Evolutionary conservation across 768 basidiomycete genomes (phyloP), one percentile per base, ranked within the genome.

Genomic region (Phylloporus scabripes): DNA sequence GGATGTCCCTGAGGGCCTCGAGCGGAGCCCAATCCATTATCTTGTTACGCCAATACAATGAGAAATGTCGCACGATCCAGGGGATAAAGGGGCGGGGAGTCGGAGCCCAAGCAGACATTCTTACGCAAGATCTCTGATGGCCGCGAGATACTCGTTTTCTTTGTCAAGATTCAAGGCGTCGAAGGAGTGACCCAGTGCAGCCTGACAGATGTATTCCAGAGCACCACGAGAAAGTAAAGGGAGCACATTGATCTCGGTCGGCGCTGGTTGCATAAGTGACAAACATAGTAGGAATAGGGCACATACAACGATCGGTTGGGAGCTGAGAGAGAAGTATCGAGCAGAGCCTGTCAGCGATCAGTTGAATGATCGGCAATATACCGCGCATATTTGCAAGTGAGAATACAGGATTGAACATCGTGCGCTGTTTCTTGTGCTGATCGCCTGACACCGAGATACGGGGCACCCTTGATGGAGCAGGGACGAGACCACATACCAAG

Each of bases 151-250:
- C 7, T 57, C 56, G 37, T 60, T 64, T 32, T 58, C 54, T 20
- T 57, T 59, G 17, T 49, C 44, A 4, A 58, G 18, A 10, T 68
- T 59, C 1, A 71, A 50, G 1, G 60, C 63, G 12, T 65, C 51
- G 43, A 73, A 65, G 3, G 60, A 61, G 49, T 72, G 60, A 0
- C 72, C 72, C 0, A 73, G 50, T 2, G 60, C 59, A 7, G 62
- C 67, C 42, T 67, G 64, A 10, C 61, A 63, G 24, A 72, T 60
- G 42, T 69, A 70, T 45, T 73, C 71, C 12, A 73, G 54, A 20
- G 72, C 65, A 7, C 57, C 61, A 1, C 65, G 60, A 15, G 60
- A 58, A 33, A 70, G 50, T 67, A 65, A 72, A 7, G 62, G 60
- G 15, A 69, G 55, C 0, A 73, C 8, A 18, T 73, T 51, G 20